Evolutionary conservation across 805 yeast species (phyloP).

Genomic region (Wickerhamomyces chaumierensis): DNA sequence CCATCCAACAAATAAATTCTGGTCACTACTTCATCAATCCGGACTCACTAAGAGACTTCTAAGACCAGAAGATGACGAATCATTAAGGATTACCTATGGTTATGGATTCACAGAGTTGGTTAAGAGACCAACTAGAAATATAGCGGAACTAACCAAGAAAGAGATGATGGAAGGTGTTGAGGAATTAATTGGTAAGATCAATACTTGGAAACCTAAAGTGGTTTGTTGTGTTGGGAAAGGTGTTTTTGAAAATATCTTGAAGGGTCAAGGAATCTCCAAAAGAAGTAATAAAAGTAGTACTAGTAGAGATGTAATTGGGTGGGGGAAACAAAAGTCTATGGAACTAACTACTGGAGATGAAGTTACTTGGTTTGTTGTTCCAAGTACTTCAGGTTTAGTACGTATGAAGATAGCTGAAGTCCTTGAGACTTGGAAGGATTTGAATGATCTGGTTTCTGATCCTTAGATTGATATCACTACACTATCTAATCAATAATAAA

Average conservation of each 20-base stretch:
- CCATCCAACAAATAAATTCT: slow-evolving; percentile 55
- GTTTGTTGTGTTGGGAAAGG: slow-evolving; percentile 64
- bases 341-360: slow-evolving; percentile 20
- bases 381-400: slow-evolving; percentile 67
- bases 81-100: slow-evolving; percentile 24
- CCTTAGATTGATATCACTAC: no score
- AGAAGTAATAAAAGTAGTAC: slow-evolving; percentile 10
- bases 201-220: slow-evolving; percentile 24
- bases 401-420: slow-evolving; percentile 36
- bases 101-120: slow-evolving; percentile 70
- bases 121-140: slow-evolving; percentile 47
- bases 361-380: slow-evolving; percentile 32
- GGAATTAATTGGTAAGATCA: slow-evolving; percentile 34
- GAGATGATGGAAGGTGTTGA: slow-evolving; percentile 52
- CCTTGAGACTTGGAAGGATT: slow-evolving; percentile 34
- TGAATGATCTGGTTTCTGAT: slow-evolving; percentile 17
- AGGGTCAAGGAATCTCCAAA: slow-evolving; percentile 6
- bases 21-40: slow-evolving; percentile 51
- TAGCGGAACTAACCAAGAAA: slow-evolving; percentile 34
- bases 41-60: slow-evolving; percentile 26
- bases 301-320: slow-evolving; percentile 28
- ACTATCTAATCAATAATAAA: no score
- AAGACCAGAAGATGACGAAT: slow-evolving; percentile 27
- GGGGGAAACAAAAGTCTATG: slow-evolving; percentile 32
- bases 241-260: slow-evolving; percentile 53